Conservation (phyloP, 805 yeast genomes). For the Pichia nakasei region DNA sequence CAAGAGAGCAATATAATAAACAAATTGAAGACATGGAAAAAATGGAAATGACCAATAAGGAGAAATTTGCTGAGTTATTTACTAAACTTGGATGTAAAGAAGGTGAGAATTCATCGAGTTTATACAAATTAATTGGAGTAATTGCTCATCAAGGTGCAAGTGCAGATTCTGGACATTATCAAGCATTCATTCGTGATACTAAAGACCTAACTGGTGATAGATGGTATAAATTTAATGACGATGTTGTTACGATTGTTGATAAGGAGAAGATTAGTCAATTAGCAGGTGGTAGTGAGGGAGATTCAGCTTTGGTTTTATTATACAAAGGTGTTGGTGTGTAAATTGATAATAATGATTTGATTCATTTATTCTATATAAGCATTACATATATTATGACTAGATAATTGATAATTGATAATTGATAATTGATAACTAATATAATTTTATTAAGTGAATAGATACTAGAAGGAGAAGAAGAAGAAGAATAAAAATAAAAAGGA, state of each 20-base stretch:
- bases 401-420: too few species aligned
- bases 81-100: conserved; percentile 35
- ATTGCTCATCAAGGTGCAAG: conserved; percentile 92
- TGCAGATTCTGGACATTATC: conserved; percentile 97
- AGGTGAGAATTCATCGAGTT: conserved; percentile 80
- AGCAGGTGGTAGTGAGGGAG: conserved; percentile 98
- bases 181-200: conserved; percentile 73
- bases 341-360: background rate
- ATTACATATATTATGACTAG: too few species aligned
- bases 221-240: conserved; percentile 97
- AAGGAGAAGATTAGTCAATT: conserved; percentile 75
- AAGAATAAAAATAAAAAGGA: background rate
- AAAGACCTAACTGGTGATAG: conserved; percentile 53
- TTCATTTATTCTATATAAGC: too few species aligned
- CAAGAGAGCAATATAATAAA: conserved; percentile 48
- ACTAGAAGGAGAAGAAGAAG: background rate
- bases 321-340: conserved; percentile 74
- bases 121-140: conserved; percentile 75
- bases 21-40: conserved; percentile 41
- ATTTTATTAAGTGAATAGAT: too few species aligned
- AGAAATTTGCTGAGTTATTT: conserved; percentile 32
- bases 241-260: conserved; percentile 68
- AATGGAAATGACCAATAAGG: conserved; percentile 40
- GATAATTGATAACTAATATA: too few species aligned
- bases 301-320: conserved; percentile 81